Base-by-base conservation (phyloP, 2,329 filamentous ascomycete genomes). In the Paecilomyces niveus region DNA sequence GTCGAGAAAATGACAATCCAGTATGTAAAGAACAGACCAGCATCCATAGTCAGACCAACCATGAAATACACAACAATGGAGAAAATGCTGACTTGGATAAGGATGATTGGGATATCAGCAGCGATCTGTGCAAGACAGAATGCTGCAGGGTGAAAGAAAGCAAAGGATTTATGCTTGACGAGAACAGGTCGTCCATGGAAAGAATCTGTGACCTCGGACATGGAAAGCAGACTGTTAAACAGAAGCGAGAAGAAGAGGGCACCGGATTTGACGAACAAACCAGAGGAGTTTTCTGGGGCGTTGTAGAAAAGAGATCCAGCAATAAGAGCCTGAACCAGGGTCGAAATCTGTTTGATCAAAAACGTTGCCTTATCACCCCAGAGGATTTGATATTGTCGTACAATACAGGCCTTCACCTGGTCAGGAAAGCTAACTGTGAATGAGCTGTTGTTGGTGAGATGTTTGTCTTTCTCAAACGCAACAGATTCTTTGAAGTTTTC, bases 231-330 rank as follows among this genome's bases (percentile, higher is more conserved):
- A 58, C 79, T 76, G 66, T 88, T 85, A 70, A 82, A 86, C 0
- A 89, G 74, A 0, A 89, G 74, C 0, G 85, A 76, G 55, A 89
- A 81, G 76, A 89, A 89, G 3, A 87, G 72, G 0, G 85, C 81
- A 56, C 86, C 87, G 0, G 81, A 79, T 64, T 88, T 88, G 64
- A 83, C 67, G 68, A 89, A 89, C 0, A 89, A 71, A 8, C 86
- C 87, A 0, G 72, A 77, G 0, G 84, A 83, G 54, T 81, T 83
- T 24, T 74, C 59, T 0, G 85, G 80, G 0, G 85, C 82, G 57
- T 85, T 79, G 72, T 89, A 89, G 72, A 89, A 89, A 3, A 89
- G 77, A 0, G 85, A 88, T 6, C 86, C 86, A 1, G 81, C 78
- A 58, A 89, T 82, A 4, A 89, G 70, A 0, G 86, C 85, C 64